These are phyloP conservation scores for Boeremia exigua DNA, from an alignment of 2,329 filamentous ascomycete species.

Conservation along the genomic window DNA sequence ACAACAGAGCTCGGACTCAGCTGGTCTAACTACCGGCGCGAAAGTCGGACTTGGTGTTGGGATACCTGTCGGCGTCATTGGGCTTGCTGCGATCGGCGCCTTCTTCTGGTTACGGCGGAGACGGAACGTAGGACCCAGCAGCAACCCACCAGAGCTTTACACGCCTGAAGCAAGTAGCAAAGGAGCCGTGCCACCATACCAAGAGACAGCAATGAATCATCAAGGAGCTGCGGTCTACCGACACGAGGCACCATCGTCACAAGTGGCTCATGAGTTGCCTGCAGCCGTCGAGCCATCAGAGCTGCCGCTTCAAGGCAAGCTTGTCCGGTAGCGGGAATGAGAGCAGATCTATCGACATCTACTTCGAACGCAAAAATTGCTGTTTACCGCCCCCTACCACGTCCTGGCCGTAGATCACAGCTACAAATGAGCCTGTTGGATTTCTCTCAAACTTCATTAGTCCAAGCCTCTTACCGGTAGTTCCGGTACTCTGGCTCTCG, in stretches of 20 bases:
- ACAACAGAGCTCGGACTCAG: background rate
- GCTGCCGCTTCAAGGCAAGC: background rate
- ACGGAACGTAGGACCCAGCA: background rate
- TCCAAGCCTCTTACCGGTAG: no score
- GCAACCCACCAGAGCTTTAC: background rate
- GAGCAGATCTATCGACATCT: no score
- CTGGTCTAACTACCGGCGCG: slow-evolving; percentile 8
- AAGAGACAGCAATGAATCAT: background rate
- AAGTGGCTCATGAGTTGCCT: background rate
- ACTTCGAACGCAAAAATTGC: no score
- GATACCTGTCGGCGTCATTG: slow-evolving; percentile 13
- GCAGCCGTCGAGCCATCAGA: background rate
- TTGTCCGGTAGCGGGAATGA: background rate
- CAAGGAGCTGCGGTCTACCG: background rate
- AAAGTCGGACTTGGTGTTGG: slow-evolving; percentile 16
- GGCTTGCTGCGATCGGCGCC: slow-evolving; percentile 7
- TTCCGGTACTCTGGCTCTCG: no score
- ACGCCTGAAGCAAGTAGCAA: background rate
- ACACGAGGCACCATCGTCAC: slow-evolving; percentile 1
- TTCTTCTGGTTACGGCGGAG: slow-evolving; percentile 9
- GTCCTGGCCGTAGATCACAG: no score
- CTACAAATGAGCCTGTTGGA: no score
- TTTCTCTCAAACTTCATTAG: no score
- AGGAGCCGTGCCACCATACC: background rate
- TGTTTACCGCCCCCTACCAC: no score